phyloP scores from a whole-genome alignment of 306 rosid genomes.

The Cercis canadensis region DNA sequence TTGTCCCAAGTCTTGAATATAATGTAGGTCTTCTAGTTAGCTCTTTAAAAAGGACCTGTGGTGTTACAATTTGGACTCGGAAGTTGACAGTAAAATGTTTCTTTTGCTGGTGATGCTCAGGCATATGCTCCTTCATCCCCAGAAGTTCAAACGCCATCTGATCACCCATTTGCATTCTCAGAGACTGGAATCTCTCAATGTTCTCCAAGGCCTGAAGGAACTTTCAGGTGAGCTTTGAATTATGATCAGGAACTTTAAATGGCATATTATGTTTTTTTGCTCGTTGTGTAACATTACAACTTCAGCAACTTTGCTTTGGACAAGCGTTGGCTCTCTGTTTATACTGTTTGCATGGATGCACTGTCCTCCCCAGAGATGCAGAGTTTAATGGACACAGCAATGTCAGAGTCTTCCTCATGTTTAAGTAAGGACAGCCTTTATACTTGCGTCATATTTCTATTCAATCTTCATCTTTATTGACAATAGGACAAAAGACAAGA shows the following conservation, averaged over 20 bases:
- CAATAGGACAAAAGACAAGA: conserved; percentile 17
- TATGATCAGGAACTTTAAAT: conserved; percentile 25
- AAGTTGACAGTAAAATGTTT: conserved; percentile 37
- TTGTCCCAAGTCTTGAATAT: not conserved
- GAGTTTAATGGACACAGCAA: conserved; percentile 45
- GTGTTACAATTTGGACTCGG: conserved; percentile 29
- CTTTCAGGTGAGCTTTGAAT: conserved; percentile 45
- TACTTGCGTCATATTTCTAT: conserved; percentile 16
- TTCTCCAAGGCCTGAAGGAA: conserved; percentile 45
- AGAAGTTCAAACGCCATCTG: conserved; percentile 42
- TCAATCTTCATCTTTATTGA: conserved; percentile 25
- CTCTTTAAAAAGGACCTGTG: not conserved
- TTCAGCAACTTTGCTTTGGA: conserved; percentile 62
- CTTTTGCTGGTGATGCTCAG: conserved; percentile 46
- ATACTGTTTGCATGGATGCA: conserved; percentile 70
- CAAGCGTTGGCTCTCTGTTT: conserved; percentile 65
- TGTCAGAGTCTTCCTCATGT: conserved; percentile 39
- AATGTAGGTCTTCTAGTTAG: not conserved
- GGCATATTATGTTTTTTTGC: conserved; percentile 14
- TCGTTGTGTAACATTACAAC: conserved; percentile 41
- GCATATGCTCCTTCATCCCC: conserved; percentile 45
- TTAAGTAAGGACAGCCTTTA: conserved; percentile 52
- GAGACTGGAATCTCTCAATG: conserved; percentile 28
- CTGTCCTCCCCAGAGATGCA: conserved; percentile 63
- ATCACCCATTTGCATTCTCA: conserved; percentile 44